Evolutionary conservation across 352 stramenopile genomes (phyloP).

Genomic region (Pythium aphanidermatum): DNA sequence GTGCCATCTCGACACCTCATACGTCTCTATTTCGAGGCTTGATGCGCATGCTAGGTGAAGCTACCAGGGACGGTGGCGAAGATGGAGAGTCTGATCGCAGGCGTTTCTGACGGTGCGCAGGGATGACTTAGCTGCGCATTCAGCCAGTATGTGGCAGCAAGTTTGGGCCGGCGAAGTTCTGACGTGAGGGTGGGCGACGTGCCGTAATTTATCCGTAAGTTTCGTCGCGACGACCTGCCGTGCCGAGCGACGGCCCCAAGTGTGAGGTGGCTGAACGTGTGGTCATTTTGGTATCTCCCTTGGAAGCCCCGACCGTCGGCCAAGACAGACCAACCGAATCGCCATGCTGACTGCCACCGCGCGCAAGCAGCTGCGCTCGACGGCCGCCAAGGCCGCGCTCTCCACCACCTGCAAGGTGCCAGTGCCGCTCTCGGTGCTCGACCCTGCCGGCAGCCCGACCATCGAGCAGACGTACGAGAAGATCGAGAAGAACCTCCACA

Average conservation of each 20-base stretch:
- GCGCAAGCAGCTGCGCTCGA: conserved; percentile 67
- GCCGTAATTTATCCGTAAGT: conserved; percentile 20
- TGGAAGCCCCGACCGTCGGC: conserved; percentile 17
- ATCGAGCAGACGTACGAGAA: conserved; percentile 92
- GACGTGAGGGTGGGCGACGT: conserved; percentile 19
- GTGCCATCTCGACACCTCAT: too few species aligned
- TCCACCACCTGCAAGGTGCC: conserved; percentile 66
- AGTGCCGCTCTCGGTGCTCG: conserved; percentile 85
- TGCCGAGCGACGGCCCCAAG: too few species aligned
- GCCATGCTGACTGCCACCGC: conserved; percentile 51
- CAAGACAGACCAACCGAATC: conserved; percentile 36
- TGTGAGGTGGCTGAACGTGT: conserved; percentile 26
- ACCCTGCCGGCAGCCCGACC: conserved; percentile 87
- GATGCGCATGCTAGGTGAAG: too few species aligned
- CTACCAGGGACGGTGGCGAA: too few species aligned
- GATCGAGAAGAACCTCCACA: conserved; percentile 88
- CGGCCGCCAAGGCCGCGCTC: conserved; percentile 59
- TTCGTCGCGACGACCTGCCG: conserved; percentile 6
- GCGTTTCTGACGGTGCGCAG: neutral
- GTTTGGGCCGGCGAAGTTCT: neutral
- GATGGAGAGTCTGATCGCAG: neutral
- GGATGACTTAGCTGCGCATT: neutral
- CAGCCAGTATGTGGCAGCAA: neutral
- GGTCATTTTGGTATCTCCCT: conserved; percentile 83
- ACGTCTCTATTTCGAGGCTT: too few species aligned